Conservation (phyloP, 179 eudicot genomes). For the Amaranthus tricolor region DNA sequence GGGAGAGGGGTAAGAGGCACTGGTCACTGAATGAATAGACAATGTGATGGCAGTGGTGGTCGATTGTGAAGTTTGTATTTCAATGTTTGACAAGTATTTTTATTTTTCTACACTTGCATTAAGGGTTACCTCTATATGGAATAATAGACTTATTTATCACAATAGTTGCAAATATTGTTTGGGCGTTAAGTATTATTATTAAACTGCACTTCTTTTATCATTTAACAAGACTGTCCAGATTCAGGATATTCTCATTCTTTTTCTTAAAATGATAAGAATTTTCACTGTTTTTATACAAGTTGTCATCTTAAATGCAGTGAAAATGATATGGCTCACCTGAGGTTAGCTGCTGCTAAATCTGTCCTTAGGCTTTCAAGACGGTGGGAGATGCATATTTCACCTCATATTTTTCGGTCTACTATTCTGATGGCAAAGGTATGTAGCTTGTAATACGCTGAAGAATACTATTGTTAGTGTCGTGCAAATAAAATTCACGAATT, state of each 20-base stretch:
- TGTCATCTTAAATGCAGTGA: constrained; percentile 45
- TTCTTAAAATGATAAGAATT: neutral
- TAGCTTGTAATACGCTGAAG: constrained; percentile 8
- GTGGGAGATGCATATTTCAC: constrained; percentile 85
- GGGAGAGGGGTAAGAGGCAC: too few relatives aligned
- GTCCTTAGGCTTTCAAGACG: constrained; percentile 75
- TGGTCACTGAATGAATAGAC: too few relatives aligned
- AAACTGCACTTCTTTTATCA: too few relatives aligned
- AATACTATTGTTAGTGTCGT: constrained; percentile 8
- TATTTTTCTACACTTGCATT: too few relatives aligned
- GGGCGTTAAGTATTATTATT: too few relatives aligned
- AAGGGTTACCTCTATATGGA: too few relatives aligned
- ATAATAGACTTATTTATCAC: too few relatives aligned
- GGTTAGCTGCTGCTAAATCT: constrained; percentile 87
- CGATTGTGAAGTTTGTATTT: too few relatives aligned
- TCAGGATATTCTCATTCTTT: neutral
- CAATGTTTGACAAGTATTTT: too few relatives aligned
- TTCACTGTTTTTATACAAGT: neutral
- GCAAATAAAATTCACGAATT: neutral
- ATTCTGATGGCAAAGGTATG: constrained; percentile 75
- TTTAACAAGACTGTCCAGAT: neutral
- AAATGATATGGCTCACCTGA: constrained; percentile 49
- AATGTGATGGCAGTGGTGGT: too few relatives aligned
- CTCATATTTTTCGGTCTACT: constrained; percentile 58
- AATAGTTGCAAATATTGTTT: too few relatives aligned